Percentiles rank a stretch among this genome's conserved stretches.
These are phyloP conservation scores for Beta lomatogona DNA, from an alignment of 179 eudicot species.

Conservation along the genomic window DNA sequence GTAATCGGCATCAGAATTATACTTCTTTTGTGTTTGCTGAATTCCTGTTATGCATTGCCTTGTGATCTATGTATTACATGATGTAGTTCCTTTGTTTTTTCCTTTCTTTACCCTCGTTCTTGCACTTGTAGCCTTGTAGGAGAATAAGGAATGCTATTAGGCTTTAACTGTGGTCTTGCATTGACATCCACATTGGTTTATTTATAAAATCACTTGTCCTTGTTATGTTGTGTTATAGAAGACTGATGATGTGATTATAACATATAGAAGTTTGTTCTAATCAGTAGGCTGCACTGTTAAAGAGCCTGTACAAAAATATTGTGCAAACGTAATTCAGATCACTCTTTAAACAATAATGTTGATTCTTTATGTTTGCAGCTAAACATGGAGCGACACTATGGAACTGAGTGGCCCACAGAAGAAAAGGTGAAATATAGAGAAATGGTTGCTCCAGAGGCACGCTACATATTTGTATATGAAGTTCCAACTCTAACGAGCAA, in stretches of 20 bases:
- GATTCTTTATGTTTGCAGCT: conserved; percentile 38
- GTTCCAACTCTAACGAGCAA: conserved; percentile 24
- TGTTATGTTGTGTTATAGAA: not conserved
- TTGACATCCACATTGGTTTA: not conserved
- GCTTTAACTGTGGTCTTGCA: not conserved
- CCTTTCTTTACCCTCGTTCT: not conserved
- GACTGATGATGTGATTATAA: not conserved
- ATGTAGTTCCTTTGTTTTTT: not conserved
- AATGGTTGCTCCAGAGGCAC: conserved; percentile 80
- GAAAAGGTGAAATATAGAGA: conserved; percentile 82
- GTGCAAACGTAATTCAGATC: not conserved
- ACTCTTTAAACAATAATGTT: conserved; percentile 5
- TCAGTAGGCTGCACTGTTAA: not conserved
- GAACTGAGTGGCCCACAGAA: conserved; percentile 78
- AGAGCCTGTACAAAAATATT: not conserved
- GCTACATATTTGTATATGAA: conserved; percentile 69
- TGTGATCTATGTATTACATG: not conserved
- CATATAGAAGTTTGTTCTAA: not conserved
- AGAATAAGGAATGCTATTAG: not conserved
- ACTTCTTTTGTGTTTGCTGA: not conserved
- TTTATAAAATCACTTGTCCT: not conserved
- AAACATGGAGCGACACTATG: conserved; percentile 84
- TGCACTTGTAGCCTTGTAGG: not conserved
- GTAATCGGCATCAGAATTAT: conserved; percentile 30
- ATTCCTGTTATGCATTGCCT: not conserved